phyloP scores from a whole-genome alignment of 2,329 filamentous ascomycete genomes.

The Aaosphaeria arxii region DNA sequence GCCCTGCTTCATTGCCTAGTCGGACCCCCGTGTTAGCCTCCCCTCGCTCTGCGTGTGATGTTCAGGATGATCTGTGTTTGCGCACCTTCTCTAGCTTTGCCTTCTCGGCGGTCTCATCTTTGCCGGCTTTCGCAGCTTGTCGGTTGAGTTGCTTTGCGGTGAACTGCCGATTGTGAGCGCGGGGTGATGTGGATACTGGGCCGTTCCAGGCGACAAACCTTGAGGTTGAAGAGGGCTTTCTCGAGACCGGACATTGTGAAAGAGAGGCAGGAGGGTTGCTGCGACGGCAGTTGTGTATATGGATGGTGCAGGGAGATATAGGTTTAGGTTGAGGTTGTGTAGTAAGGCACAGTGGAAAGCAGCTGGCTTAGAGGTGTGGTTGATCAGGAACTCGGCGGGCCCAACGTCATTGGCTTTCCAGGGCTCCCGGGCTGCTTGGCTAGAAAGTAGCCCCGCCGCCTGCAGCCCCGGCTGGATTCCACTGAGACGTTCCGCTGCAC shows the following conservation, averaged over 20 bases:
- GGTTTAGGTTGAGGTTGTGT: conserved; percentile 1
- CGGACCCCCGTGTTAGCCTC: no score
- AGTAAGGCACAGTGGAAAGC: neutral
- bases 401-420: no score
- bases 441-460: no score
- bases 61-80: no score
- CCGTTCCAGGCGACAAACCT: conserved; percentile 39
- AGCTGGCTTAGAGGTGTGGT: no score
- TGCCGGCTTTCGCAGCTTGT: conserved; percentile 59
- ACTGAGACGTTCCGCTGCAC: no score
- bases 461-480: no score
- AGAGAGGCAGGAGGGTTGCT: no score
- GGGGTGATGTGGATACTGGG: neutral
- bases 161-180: conserved; percentile 46
- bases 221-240: conserved; percentile 61
- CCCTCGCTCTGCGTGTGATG: neutral
- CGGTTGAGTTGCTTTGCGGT: conserved; percentile 62
- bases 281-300: neutral
- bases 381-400: no score
- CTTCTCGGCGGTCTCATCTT: conserved; percentile 60
- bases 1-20: conserved; percentile 57
- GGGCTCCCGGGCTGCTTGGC: no score
- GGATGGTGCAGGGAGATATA: conserved; percentile 3
- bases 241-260: conserved; percentile 57
- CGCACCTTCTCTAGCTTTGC: conserved; percentile 59